A percentile compares a stretch with the other conserved stretches of the same genome.
These are phyloP conservation scores for Tylopilus felleus DNA, from an alignment of 768 basidiomycete genomes.

Conservation along the genomic window DNA sequence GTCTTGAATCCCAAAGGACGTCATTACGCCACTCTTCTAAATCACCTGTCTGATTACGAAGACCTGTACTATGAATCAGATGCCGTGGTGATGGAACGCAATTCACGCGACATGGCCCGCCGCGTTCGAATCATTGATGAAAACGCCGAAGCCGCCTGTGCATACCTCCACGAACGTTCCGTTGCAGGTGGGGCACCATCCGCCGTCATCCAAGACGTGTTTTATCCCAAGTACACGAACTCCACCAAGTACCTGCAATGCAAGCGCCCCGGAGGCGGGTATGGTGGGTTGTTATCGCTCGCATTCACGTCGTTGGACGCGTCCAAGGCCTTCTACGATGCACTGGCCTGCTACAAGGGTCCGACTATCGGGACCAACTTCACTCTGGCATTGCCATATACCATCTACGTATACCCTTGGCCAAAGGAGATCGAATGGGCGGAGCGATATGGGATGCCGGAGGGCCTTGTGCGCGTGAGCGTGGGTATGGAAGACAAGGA, in stretches of 20 bases:
- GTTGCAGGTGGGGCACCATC: constrained; percentile 33
- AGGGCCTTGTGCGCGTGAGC: constrained; percentile 79
- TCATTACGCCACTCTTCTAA: constrained; percentile 66
- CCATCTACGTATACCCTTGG: constrained; percentile 85
- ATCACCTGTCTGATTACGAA: constrained; percentile 62
- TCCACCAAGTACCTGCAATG: constrained; percentile 67
- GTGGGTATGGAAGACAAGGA: constrained; percentile 80
- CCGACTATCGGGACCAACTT: constrained; percentile 94
- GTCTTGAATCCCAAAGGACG: constrained; percentile 81
- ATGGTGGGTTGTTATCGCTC: constrained; percentile 83
- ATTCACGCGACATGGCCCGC: constrained; percentile 85
- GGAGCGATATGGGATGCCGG: constrained; percentile 78
- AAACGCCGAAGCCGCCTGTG: constrained; percentile 81
- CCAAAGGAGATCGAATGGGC: constrained; percentile 94
- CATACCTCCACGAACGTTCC: constrained; percentile 65
- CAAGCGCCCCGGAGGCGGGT: constrained; percentile 57
- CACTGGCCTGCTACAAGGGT: constrained; percentile 80
- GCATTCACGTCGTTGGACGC: constrained; percentile 71
- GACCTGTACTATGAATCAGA: constrained; percentile 89
- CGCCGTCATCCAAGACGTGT: constrained; percentile 76
- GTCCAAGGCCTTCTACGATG: constrained; percentile 80
- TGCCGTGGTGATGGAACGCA: constrained; percentile 95
- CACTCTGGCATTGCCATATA: constrained; percentile 91
- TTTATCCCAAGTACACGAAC: constrained; percentile 84
- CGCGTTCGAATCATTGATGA: constrained; percentile 75